Base-by-base conservation (phyloP, 352 stramenopile species). In the Globisporangium acanthophoron region DNA sequence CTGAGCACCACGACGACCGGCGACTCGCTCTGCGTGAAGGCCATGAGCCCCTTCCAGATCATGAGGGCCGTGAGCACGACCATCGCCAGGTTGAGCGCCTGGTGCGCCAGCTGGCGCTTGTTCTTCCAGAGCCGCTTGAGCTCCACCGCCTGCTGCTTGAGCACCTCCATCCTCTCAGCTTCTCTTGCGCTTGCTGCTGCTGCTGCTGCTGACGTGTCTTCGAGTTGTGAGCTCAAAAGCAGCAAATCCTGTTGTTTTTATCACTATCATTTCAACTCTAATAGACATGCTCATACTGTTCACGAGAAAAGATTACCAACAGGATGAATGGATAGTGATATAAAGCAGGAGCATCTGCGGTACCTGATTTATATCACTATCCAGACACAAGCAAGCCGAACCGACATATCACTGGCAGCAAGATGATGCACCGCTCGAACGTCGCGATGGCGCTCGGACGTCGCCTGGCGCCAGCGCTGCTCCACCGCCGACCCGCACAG, bases 31-130 rank as follows among this genome's bases (percentile, higher is more conserved):
- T 98, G 93, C 40, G 97, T 99, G 54, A 96, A 87, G 54, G 97
- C 89, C 94, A 99, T 99, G 54, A 99, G 83, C 41, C 86, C 93
- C 68, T 99, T 99, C 97, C 97, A 99, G 69, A 99, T 99, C 96
- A 99, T 99, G 44, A 99, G 78, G 45, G 97, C 97, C 45, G 88
- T 98, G 65, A 99, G 96, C 58, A 99, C 94, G 67, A 99, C 98
- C 94, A 99, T 98, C 54, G 94, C 94, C 56, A 99, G 80, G 77
- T 99, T 99, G 40, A 99, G 84, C 35, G 86, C 74, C 76, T 99
- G 97, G 73, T 99, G 98, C 53, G 90, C 74, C 45, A 99, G 72
- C 77, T 98, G 91, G 40, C 96, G 90, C 80, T 99, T 99, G 80
- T 99, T 99, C 57, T 87, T 88, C 96, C 96, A 99, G 45, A 99